These are phyloP conservation scores for Suhomyces sp. DNA, from an alignment of 805 yeast genomes.

Conservation along the genomic window DNA sequence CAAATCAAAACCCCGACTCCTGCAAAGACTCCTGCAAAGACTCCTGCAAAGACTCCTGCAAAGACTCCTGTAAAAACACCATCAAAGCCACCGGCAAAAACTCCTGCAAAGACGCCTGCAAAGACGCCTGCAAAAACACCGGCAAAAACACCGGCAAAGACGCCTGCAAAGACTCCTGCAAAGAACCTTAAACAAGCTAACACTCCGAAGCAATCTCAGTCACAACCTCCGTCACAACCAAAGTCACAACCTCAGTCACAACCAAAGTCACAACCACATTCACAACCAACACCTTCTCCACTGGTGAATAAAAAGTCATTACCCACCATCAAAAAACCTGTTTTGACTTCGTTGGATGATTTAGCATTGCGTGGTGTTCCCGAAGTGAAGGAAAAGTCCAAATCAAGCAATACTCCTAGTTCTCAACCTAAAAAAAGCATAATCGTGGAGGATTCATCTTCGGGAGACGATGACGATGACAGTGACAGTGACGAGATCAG, in stretches of 20 bases:
- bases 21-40: background rate
- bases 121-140: background rate
- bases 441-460: background rate
- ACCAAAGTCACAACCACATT: background rate
- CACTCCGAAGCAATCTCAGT: background rate
- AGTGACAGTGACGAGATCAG: slow-evolving; percentile 14
- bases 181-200: background rate
- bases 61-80: background rate
- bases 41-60: background rate
- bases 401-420: background rate
- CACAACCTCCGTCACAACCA: background rate
- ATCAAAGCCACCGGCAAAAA: background rate
- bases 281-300: background rate
- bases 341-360: slow-evolving; percentile 53
- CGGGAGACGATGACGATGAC: slow-evolving; percentile 8
- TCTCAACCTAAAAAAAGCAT: background rate
- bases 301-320: background rate
- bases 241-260: background rate
- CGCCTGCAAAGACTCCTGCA: background rate
- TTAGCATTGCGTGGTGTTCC: slow-evolving; percentile 66
- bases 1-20: background rate
- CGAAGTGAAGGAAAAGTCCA: slow-evolving; percentile 49
- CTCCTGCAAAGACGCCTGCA: background rate
- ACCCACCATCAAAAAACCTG: slow-evolving; percentile 24
- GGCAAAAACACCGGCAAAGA: background rate